These are phyloP conservation scores for Lactarius hatsudake DNA, from an alignment of 768 basidiomycete species.

Conservation along the genomic window DNA sequence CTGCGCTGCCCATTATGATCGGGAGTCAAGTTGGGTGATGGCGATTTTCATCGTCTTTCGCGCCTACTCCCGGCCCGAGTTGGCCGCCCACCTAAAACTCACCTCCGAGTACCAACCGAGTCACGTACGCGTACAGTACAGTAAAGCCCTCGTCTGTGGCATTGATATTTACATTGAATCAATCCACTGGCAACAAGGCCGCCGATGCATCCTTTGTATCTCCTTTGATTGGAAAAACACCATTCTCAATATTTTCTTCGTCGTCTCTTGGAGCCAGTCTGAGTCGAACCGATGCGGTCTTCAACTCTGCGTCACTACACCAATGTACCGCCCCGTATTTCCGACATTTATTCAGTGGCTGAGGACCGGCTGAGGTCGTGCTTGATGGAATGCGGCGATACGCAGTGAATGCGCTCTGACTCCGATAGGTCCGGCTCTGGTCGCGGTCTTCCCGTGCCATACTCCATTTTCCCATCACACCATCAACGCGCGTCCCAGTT, in stretches of 20 bases:
- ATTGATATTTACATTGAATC: too few species aligned
- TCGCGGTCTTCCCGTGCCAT: neutral
- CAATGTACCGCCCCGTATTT: neutral
- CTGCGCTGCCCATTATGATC: slow-evolving; percentile 43
- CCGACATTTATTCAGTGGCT: too few species aligned
- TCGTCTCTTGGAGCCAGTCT: neutral
- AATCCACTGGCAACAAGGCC: too few species aligned
- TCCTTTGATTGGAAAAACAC: neutral
- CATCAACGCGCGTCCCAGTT: neutral
- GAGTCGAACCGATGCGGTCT: neutral
- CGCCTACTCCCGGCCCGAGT: neutral
- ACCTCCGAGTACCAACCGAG: too few species aligned
- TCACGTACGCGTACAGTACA: too few species aligned
- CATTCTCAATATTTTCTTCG: neutral
- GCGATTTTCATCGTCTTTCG: neutral
- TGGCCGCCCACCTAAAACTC: too few species aligned
- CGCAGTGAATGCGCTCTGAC: neutral
- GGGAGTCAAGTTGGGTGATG: neutral
- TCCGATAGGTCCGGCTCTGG: neutral
- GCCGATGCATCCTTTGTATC: neutral
- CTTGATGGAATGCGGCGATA: too few species aligned
- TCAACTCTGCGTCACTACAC: too few species aligned
- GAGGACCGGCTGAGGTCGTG: too few species aligned
- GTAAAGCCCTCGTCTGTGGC: too few species aligned
- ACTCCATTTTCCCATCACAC: neutral